phyloP scores from a whole-genome alignment of 2,329 filamentous ascomycete species.

The Coniochaeta sp. region DNA sequence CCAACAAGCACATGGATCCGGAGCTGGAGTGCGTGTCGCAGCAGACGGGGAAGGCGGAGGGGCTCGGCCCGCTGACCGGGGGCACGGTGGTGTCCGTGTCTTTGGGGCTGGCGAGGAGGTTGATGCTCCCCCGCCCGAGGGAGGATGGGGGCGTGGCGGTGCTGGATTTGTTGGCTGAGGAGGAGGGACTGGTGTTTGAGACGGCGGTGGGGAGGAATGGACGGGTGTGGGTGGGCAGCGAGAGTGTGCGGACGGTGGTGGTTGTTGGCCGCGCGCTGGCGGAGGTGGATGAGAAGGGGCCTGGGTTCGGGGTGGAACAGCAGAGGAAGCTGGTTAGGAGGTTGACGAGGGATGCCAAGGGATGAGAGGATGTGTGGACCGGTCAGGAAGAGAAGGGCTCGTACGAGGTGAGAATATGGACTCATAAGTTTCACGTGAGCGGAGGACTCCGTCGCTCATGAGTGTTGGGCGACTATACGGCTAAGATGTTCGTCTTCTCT shows the following conservation, averaged over 20 bases:
- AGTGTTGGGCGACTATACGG: too few species aligned
- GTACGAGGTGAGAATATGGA: too few species aligned
- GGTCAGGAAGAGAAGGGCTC: too few species aligned
- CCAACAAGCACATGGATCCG: slow-evolving; percentile 76
- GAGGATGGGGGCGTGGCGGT: slow-evolving; percentile 62
- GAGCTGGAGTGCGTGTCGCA: slow-evolving; percentile 87
- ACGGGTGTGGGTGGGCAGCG: slow-evolving; percentile 83
- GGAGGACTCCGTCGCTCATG: too few species aligned
- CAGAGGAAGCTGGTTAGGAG: slow-evolving; percentile 66
- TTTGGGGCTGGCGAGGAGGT: slow-evolving; percentile 69
- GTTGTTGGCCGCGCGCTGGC: slow-evolving; percentile 71
- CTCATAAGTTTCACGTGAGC: too few species aligned
- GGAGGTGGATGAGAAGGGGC: slow-evolving; percentile 61
- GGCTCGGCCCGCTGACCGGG: slow-evolving; percentile 72
- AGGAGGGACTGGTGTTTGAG: slow-evolving; percentile 77
- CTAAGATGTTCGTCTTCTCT: too few species aligned
- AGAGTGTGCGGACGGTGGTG: slow-evolving; percentile 63
- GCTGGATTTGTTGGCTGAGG: slow-evolving; percentile 65
- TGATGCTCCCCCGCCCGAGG: slow-evolving; percentile 59
- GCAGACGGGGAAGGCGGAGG: slow-evolving; percentile 80
- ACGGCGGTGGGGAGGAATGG: slow-evolving; percentile 91
- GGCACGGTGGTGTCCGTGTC: slow-evolving; percentile 85
- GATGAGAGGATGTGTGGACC: slow-evolving; percentile 21
- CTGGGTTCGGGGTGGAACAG: slow-evolving; percentile 51
- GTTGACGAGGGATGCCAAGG: slow-evolving; percentile 49